These are phyloP conservation scores for Penicillium janthinellum DNA, from an alignment of 2,329 filamentous ascomycete genomes.

Conservation along the genomic window DNA sequence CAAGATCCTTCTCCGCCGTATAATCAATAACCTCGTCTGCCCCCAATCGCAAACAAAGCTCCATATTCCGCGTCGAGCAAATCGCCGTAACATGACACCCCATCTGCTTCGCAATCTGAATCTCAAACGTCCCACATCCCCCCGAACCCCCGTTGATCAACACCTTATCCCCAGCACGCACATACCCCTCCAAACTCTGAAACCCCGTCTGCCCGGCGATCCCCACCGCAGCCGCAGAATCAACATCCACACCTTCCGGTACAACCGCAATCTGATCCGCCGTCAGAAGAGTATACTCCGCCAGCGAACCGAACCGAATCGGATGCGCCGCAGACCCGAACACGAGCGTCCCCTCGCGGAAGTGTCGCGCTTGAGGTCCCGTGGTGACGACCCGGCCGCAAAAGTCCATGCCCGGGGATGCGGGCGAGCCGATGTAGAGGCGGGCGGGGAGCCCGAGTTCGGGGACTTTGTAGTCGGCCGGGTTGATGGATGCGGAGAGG, in stretches of 20 bases:
- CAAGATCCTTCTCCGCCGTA: slow-evolving; percentile 49
- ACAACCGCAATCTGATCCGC: slow-evolving; percentile 40
- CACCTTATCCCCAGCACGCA: slow-evolving; percentile 56
- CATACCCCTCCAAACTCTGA: slow-evolving; percentile 51
- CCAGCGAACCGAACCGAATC: slow-evolving; percentile 46
- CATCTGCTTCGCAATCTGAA: slow-evolving; percentile 64
- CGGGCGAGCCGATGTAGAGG: slow-evolving; percentile 45
- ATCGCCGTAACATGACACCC: slow-evolving; percentile 62
- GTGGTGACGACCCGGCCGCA: slow-evolving; percentile 48
- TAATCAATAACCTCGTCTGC: slow-evolving; percentile 68
- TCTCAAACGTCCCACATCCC: slow-evolving; percentile 61
- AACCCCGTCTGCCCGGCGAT: slow-evolving; percentile 54
- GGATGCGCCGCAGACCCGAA: slow-evolving; percentile 45
- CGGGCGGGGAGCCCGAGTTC: slow-evolving; percentile 52
- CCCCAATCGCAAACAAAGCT: slow-evolving; percentile 60
- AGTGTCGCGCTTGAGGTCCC: slow-evolving; percentile 32
- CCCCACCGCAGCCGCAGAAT: slow-evolving; percentile 48
- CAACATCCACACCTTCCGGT: slow-evolving; percentile 47
- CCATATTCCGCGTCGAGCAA: slow-evolving; percentile 61
- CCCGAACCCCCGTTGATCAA: slow-evolving; percentile 68
- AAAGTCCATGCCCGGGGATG: slow-evolving; percentile 56
- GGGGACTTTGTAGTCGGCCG: slow-evolving; percentile 65
- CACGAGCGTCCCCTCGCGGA: slow-evolving; percentile 48
- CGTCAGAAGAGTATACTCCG: slow-evolving; percentile 46
- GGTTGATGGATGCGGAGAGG: slow-evolving; percentile 58